A percentile compares a stretch with the other conserved stretches of the same genome.
Evolutionary conservation across 2,329 filamentous ascomycete species (phyloP).

Genomic region (Colletotrichum euphorbiae): DNA sequence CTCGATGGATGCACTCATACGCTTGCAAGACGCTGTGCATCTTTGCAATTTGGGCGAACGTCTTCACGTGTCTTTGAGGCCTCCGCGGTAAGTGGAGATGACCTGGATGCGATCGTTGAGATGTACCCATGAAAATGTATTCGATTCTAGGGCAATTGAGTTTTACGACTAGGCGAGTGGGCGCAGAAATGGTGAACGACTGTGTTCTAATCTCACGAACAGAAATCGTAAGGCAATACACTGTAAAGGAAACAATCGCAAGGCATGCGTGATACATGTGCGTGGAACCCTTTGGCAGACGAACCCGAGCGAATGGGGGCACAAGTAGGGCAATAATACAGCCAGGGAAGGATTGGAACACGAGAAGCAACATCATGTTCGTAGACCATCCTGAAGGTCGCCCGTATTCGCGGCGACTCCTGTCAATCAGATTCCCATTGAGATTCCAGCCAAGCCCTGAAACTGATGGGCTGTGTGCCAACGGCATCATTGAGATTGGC

Average conservation of each 20-base stretch:
- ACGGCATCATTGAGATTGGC: conserved; percentile 69
- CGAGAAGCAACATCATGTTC: neutral
- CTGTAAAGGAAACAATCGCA: neutral
- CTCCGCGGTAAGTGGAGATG: neutral
- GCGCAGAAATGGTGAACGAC: no score
- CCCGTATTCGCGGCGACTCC: neutral
- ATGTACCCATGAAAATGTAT: no score
- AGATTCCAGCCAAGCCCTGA: conserved; percentile 66
- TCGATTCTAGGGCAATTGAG: no score
- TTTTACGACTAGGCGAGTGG: no score
- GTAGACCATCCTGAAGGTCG: neutral
- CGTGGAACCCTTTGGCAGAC: neutral
- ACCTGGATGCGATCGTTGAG: neutral
- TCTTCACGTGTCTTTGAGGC: neutral
- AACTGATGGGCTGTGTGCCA: conserved; percentile 60
- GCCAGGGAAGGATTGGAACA: neutral
- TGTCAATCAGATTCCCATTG: conserved; percentile 54
- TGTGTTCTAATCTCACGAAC: no score
- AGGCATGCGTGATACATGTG: neutral
- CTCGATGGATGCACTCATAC: neutral
- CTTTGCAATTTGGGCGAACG: neutral
- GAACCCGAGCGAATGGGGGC: neutral
- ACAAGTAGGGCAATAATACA: neutral
- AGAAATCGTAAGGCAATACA: neutral
- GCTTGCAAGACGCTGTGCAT: neutral